Conservation (phyloP, 2,329 filamentous ascomycete species). For the Neopestalotiopsis clavispora region DNA sequence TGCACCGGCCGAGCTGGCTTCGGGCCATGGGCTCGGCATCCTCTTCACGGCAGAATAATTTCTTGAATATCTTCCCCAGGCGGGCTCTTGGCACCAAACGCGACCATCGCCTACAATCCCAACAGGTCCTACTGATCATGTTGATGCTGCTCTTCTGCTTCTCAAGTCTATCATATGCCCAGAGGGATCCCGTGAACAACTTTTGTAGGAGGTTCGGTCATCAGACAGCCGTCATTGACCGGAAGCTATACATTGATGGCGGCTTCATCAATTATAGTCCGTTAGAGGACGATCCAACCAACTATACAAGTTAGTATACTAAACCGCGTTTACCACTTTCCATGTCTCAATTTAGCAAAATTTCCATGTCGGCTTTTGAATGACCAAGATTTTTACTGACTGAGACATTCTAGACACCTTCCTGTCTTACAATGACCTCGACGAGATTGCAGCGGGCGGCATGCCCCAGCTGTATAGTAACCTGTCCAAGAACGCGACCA, state of each 20-base stretch:
- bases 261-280: conserved; percentile 62
- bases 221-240: conserved; percentile 63
- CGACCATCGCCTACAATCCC: neutral
- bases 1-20: conserved; percentile 3
- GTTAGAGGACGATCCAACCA: conserved; percentile 49
- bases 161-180: conserved; percentile 20
- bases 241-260: conserved; percentile 66
- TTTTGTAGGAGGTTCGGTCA: conserved; percentile 63
- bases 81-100: neutral
- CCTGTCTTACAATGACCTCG: conserved; percentile 20
- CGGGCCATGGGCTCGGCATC: neutral
- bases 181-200: conserved; percentile 56
- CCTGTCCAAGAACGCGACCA: conserved; percentile 60
- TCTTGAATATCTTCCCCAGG: neutral
- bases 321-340: neutral
- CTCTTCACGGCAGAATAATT: neutral
- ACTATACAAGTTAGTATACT: conserved; percentile 58
- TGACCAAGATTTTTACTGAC: neutral
- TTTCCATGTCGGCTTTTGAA: neutral
- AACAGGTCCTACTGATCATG: neutral
- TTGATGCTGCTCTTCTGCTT: neutral
- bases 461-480: conserved; percentile 53
- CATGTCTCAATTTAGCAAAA: too few species aligned
- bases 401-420: conserved; percentile 16
- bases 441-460: conserved; percentile 12